Evolutionary conservation across 306 rosid genomes (phyloP), one percentile per base, ranked within the genome.

Genomic region (Abrus pulchellus): DNA sequence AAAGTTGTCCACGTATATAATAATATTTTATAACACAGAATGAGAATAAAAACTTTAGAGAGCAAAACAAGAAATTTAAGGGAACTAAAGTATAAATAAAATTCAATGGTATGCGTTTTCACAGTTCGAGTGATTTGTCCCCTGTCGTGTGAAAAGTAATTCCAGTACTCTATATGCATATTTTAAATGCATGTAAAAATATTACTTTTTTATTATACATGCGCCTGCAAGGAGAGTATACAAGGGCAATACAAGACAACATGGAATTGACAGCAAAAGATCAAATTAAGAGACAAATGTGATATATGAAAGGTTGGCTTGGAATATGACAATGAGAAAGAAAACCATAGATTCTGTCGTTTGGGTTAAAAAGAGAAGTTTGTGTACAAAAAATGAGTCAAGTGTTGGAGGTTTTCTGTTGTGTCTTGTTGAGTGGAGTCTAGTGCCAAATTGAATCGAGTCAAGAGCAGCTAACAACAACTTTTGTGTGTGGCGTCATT

Each of bases 241-340:
- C 2, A 56, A 12, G 66, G n/a, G 43, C 61, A 34, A 41, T 76
- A 55, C 4, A 11, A 20, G 72, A 57, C 80, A 75, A 57, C 32
- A 56, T 13, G 64, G 60, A 82, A 69, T 33, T 60, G 79, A 83
- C 79, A 70, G 54, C 53, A 76, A 50, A 77, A 52, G 59, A 76
- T 83, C 10, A 77, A 83, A 53, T 69, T 76, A 47, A 69, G 86
- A 76, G 69, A 83, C 74, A 76, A 52, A 76, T 70, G 86, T 61
- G 82, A 76, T 62, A 70, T 43, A 50, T 38, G 68, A 69, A 67
- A 50, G 5, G 67, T 14, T 77, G 5, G 59, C 28, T 6, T 61
- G 82, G 55, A 75, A 32, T 38, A 60, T 60, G 76, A 76, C 85
- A 82, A 82, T 30, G 20, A 53, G 82, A 68, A 74, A 49, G 13